Base-by-base conservation (phyloP, 192 early-diverging fungal genomes). In the Backusella tarrabulga region DNA sequence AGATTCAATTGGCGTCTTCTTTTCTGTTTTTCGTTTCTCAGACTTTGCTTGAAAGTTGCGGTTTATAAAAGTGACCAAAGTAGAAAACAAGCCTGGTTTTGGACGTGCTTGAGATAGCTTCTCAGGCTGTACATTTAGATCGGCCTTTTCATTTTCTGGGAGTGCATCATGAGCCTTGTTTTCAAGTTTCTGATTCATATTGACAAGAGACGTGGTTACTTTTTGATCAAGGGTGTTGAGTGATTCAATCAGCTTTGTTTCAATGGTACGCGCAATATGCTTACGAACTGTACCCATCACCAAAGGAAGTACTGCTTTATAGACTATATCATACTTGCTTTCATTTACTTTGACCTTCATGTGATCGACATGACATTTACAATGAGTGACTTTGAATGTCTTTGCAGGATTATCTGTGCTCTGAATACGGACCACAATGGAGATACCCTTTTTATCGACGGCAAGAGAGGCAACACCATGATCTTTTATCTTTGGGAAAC, bases 241-340 rank as follows among this genome's bases (percentile, higher is more conserved):
- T 0, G 68, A 60, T 14, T 85, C 70, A 11, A 50, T 69, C n/a
- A 85, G 77, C 78, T 85, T 80, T 8, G 78, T 66, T 68, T 83
- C 84, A 8, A 85, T 50, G 0, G 82, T 73, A 4, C 52, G 75
- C 1, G 81, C 80, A 7, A 85, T 73, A 15, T 82, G 77, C 15
- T 79, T 78, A 67, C 81, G 80, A 60, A 85, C 69, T 15, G 75
- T 72, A 35, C 79, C 77, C 32, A 76, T 81, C 35, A 85, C 78
- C 38, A 85, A 73, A 21, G 84, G 80, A 46, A 77, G 77, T 34
- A 80, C 79, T 0, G 81, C 67, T 2, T 42, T 71, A 34, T 83
- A 83, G 46, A 85, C 4, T 8, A 77, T 40, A n/a, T 76, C 60
- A 2, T 71, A 54, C 11, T 42, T 50, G 21, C 75, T 72, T 11